These are phyloP conservation scores for Aspergillus campestris DNA, from an alignment of 495 filamentous ascomycete species.

Conservation along the genomic window DNA sequence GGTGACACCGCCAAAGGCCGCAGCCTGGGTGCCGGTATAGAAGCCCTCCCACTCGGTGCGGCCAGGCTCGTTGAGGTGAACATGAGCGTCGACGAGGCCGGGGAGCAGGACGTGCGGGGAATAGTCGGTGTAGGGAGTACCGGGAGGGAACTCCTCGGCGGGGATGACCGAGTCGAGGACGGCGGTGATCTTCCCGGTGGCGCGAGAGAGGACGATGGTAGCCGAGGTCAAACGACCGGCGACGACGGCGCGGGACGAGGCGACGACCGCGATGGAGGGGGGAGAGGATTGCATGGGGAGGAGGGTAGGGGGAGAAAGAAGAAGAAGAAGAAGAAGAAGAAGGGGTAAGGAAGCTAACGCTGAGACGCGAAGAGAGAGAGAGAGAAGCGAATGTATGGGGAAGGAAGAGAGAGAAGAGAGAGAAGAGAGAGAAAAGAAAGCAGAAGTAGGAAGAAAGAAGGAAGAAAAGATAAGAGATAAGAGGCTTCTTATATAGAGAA, in stretches of 20 bases:
- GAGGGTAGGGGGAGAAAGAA: background rate
- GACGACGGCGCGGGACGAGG: conserved; percentile 71
- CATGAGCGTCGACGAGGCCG: conserved; percentile 92
- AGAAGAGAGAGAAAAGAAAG: too few relatives aligned
- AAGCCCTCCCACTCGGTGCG: conserved; percentile 99
- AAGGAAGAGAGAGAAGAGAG: too few relatives aligned
- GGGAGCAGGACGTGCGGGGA: conserved; percentile 82
- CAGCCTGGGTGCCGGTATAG: conserved; percentile 84
- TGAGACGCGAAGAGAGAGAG: too few relatives aligned
- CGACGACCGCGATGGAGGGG: conserved; percentile 58
- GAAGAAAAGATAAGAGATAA: too few relatives aligned
- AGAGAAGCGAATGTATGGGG: too few relatives aligned
- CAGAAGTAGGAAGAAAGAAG: too few relatives aligned
- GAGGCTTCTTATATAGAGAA: too few relatives aligned
- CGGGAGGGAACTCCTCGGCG: conserved; percentile 58
- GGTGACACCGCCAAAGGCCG: conserved; percentile 95
- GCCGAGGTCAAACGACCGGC: conserved; percentile 59
- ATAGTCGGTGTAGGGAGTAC: conserved; percentile 71
- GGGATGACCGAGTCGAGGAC: conserved; percentile 68
- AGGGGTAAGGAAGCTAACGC: too few relatives aligned
- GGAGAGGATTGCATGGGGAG: conserved; percentile 24
- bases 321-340: background rate
- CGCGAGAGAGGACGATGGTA: conserved; percentile 70
- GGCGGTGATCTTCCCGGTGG: conserved; percentile 76
- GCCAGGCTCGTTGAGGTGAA: conserved; percentile 96